Evolutionary conservation across 352 stramenopile genomes (phyloP).

Genomic region (Globisporangium cylindrosporum): DNA sequence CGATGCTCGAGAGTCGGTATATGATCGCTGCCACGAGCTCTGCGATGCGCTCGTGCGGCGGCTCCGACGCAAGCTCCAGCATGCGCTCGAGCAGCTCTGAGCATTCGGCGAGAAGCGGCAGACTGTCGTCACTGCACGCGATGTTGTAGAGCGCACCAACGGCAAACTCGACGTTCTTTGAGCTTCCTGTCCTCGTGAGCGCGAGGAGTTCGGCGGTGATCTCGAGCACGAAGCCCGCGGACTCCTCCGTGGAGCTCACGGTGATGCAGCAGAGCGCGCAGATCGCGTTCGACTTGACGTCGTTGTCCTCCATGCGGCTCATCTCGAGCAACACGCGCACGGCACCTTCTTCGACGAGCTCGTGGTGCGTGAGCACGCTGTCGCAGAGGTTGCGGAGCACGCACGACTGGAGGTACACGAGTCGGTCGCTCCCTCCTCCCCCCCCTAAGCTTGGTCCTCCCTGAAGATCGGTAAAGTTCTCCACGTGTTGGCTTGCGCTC

Average conservation of each 20-base stretch:
- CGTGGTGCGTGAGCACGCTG: slow-evolving; percentile 69
- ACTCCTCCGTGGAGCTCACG: slow-evolving; percentile 54
- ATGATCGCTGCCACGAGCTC: slow-evolving; percentile 55
- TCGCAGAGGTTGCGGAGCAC: slow-evolving; percentile 72
- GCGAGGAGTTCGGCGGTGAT: slow-evolving; percentile 54
- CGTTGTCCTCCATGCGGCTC: slow-evolving; percentile 41
- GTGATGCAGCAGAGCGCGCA: slow-evolving; percentile 66
- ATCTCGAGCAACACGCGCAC: slow-evolving; percentile 63
- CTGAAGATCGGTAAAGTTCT: background rate
- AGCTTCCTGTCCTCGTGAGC: slow-evolving; percentile 29
- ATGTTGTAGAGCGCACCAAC: slow-evolving; percentile 76
- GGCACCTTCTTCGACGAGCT: slow-evolving; percentile 54
- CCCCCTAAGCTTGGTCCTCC: background rate
- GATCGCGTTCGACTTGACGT: slow-evolving; percentile 66
- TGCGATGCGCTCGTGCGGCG: slow-evolving; percentile 34
- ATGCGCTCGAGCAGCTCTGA: slow-evolving; percentile 35
- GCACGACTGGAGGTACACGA: slow-evolving; percentile 63
- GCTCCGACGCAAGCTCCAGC: slow-evolving; percentile 26
- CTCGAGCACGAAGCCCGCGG: slow-evolving; percentile 44
- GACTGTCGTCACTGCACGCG: slow-evolving; percentile 60
- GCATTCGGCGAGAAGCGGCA: slow-evolving; percentile 44
- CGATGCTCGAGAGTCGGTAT: slow-evolving; percentile 40
- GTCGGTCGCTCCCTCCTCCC: slow-evolving; percentile 4
- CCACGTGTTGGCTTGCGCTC: slow-evolving; percentile 28
- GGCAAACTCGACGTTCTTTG: slow-evolving; percentile 47